Evolutionary conservation across 2,329 filamentous ascomycete species (phyloP), one percentile per base, ranked within the genome.

Genomic region (Ophiostoma piceae): DNA sequence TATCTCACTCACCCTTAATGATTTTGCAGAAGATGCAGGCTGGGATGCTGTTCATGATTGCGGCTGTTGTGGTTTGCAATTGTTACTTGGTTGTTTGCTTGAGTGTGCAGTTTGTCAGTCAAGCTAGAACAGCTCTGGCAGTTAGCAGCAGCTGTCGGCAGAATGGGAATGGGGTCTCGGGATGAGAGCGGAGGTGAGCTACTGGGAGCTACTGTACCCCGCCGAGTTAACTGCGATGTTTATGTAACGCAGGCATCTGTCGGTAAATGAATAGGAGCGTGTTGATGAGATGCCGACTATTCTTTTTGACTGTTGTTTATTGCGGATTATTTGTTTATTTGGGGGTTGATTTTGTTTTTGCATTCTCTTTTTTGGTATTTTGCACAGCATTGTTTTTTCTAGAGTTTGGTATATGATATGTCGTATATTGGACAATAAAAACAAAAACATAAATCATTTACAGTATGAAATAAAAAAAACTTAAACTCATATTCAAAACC

Each of bases 1-100:
- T 12, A 19, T 32, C 26, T 39, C 62, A 74, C 77, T 72, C 77
- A 84, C 94, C 94, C 86, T 96, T 96, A 83, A 99, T 90, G 79
- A 99, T 98, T 80, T 92, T 96, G 86, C 95, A 99, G 84, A 99
- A 99, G 78, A 98, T 92, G 79, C 95, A 99, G 73, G 90, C 84
- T 69, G 89, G 85, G 82, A 87, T 86, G 71, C 75, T 82, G 71
- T 74, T 78, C 51, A 62, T 43, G 41, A 14, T 51, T 67, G 37
- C 65, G 65, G n/a, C 8, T 67, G 9, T 11, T 67, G n/a, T 19
- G n/a, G 41, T 67, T 67, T 22, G 26, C 29, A 12, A 14, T 11
- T 47, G 11, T 39, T 8, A 19, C 5, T 47, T 47, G 43, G 5
- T 60, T 29, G 51, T 12, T 26, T 22, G 29, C n/a, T 19, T 16